Evolutionary conservation across 768 basidiomycete species (phyloP), one percentile per base, ranked within the genome.

Genomic region (Symmetrospora coprosmae): DNA sequence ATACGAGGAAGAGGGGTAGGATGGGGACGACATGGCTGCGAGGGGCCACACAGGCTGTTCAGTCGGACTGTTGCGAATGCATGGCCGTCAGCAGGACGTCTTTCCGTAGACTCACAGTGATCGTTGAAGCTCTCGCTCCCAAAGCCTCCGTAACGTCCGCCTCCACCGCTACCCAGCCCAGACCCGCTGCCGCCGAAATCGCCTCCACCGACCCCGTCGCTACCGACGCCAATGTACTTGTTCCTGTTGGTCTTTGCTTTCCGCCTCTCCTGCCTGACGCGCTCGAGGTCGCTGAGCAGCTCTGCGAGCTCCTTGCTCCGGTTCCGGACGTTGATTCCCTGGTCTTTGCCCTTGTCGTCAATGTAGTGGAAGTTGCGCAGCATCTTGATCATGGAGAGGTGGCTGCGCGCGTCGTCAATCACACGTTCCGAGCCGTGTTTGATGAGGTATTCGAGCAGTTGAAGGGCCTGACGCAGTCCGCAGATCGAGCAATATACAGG

Each of bases 341-440:
- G 88, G 69, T 99, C 94, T 72, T 99, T 97, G 48, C 88, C 90
- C 75, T 92, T 92, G 65, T 97, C 92, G 66, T 99, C 94, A 58
- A 96, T 87, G 72, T 96, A 96, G 71, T 97, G 92, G 75, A 99
- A 99, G 69, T 84, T 94, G 60, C 90, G 77, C 11, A 97, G 80
- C 87, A 97, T 96, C 75, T 97, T 97, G 67, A 99, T 79, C 19
- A 91, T 92, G 27, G 88, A 85, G 27, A 96, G 77, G 72, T 97
- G 94, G 1, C 87, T 85, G 50, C 94, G 80, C 1, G 92, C 87
- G 73, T 99, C 94, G 70, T 99, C 94, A 17, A 99, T 88, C 11
- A 97, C 92, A 38, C 94, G 84, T 71, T 99, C 94, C 28, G 87
- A 89, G 17, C 94, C 94, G 66, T 97, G 86, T 73, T 94, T 99